Conservation (phyloP, 2,329 filamentous ascomycete species). For the Paracoccidioides lutzii region DNA sequence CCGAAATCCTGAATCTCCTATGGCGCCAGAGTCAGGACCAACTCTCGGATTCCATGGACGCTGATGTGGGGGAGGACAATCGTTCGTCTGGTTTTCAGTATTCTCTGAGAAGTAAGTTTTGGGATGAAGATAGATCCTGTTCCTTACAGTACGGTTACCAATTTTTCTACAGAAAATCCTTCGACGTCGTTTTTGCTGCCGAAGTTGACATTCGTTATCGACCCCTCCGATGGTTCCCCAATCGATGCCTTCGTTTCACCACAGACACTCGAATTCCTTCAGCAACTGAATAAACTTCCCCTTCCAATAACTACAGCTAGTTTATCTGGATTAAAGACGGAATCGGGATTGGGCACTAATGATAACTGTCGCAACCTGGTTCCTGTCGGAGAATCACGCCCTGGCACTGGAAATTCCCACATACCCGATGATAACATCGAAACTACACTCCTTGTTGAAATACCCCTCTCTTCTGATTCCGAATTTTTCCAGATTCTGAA, state of each 20-base stretch:
- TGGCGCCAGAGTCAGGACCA: conserved; percentile 29
- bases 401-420: not conserved
- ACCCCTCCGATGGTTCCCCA: conserved; percentile 52
- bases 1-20: conserved; percentile 54
- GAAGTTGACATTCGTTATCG: conserved; percentile 56
- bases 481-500: conserved; percentile 70
- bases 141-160: conserved; percentile 1
- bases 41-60: not conserved
- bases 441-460: conserved; percentile 43
- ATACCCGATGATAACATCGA: conserved; percentile 5
- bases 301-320: not conserved
- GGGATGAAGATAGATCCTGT: not conserved
- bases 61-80: not conserved
- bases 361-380: not conserved
- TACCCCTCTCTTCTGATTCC: conserved; percentile 62
- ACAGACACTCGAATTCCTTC: conserved; percentile 50
- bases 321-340: not conserved
- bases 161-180: conserved; percentile 20
- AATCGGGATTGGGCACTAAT: not conserved
- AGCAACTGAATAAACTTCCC: conserved; percentile 40
- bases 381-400: not conserved
- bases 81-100: conserved; percentile 3
- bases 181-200: conserved; percentile 43
- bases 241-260: conserved; percentile 56
- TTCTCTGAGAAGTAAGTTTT: conserved; percentile 4